Base-by-base conservation (phyloP, 2,329 filamentous ascomycete species). In the Fusarium pseudograminearum region DNA sequence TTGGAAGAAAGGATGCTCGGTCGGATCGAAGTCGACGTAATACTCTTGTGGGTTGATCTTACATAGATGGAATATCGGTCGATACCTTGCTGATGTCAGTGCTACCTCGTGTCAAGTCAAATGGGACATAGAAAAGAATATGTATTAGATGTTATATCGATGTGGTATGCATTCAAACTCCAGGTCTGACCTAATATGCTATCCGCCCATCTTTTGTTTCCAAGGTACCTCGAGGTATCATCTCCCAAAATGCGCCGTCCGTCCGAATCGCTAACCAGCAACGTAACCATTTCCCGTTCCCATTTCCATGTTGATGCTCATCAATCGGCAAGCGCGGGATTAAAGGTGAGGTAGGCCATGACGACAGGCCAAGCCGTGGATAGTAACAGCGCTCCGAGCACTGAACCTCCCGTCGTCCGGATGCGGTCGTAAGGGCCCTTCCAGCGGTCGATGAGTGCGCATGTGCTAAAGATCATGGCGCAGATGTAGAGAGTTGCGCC, bases 1-100 rank as follows among this genome's bases (percentile, higher is more conserved):
- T 97, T 58, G 93, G 93, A 1, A 88, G 82, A 42, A 78, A 80
- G 34, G 81, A 82, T 65, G 72, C 70, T 7, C 70, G 77, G 0
- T 61, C 77, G 46, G 78, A 81, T 42, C 75, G 78, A 55, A 83
- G 81, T 31, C 77, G 84, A 8, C 76, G 84, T 42, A 85, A 86
- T 63, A 85, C 84, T 2, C 61, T 82, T 38, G 78, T 80, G 7
- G 78, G 76, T 11, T 40, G 36, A 40, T 36, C 33, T 36, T 36
- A 36, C 16, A 9, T 30, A 30, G 10, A 30, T 30, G 28, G 28
- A 12, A 30, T 30, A 30, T 30, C 2, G 28, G 28, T 30, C 28
- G 8, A 36, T 36, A n/a, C 36, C 36, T 38, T 20, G 28, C 11
- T 30, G 28, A 30, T 30, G 28, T 30, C 28, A 30, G 28, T 34